Conservation (phyloP, 495 filamentous ascomycete species). For the Lasiosphaeriaceae sp. region DNA sequence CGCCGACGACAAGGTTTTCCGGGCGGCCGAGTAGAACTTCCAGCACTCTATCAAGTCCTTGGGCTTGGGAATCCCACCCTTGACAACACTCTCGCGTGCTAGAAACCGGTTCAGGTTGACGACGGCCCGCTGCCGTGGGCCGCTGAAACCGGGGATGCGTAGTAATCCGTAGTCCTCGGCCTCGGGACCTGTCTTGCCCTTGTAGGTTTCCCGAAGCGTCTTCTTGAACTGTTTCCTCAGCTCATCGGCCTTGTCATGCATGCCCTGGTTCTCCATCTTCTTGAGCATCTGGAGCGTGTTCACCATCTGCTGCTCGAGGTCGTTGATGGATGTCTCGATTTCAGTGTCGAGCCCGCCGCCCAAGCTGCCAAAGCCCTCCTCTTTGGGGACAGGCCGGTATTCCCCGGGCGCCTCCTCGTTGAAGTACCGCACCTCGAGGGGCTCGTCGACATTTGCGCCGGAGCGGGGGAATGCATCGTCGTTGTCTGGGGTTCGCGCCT, state of each 20-base stretch:
- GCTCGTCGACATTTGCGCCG: neutral
- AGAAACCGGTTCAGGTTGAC: constrained; percentile 25
- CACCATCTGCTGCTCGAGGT: constrained; percentile 54
- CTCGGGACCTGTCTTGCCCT: constrained; percentile 28
- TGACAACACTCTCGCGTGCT: constrained; percentile 25
- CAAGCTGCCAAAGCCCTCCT: constrained; percentile 38
- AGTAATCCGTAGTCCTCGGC: constrained; percentile 18
- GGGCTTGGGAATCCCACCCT: constrained; percentile 24
- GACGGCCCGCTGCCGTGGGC: constrained; percentile 18
- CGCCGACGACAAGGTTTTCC: constrained; percentile 40
- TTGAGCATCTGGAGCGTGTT: constrained; percentile 33
- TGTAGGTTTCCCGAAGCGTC: constrained; percentile 33
- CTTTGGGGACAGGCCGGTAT: constrained; percentile 26
- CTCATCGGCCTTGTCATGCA: constrained; percentile 32
- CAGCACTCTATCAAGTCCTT: constrained; percentile 35
- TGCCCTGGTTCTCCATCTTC: constrained; percentile 33
- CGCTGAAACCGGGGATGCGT: constrained; percentile 24
- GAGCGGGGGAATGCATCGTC: neutral
- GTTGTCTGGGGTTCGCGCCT: neutral
- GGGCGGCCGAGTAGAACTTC: constrained; percentile 40
- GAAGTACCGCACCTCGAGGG: constrained; percentile 36
- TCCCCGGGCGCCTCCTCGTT: constrained; percentile 41
- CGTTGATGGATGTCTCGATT: constrained; percentile 35
- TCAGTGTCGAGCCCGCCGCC: constrained; percentile 42
- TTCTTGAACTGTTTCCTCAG: constrained; percentile 29